Percentiles rank a stretch among this genome's conserved stretches.
Conservation (phyloP, 768 basidiomycete genomes). For the Neoboletus brunneissimus region DNA sequence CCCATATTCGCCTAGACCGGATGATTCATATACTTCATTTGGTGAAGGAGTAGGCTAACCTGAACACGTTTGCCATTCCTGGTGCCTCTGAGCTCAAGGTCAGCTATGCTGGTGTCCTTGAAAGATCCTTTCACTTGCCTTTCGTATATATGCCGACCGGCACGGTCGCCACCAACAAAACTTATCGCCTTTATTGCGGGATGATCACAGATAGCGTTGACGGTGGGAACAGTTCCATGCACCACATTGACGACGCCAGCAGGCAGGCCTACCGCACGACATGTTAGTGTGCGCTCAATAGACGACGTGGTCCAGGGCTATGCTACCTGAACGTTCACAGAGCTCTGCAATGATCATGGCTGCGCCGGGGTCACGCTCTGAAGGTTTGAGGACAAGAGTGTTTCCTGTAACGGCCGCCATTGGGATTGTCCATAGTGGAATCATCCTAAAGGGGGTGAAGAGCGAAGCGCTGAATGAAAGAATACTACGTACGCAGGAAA, state of each 20-base stretch:
- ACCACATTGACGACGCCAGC: slow-evolving; percentile 88
- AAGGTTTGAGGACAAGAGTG: slow-evolving; percentile 91
- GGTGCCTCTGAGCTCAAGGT: slow-evolving; percentile 55
- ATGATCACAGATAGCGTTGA: slow-evolving; percentile 93
- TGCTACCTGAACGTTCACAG: slow-evolving; percentile 73
- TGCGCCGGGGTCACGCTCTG: slow-evolving; percentile 95
- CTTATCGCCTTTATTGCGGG: slow-evolving; percentile 91
- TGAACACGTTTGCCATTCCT: slow-evolving; percentile 87
- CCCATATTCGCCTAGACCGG: slow-evolving; percentile 67
- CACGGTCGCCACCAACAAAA: slow-evolving; percentile 92
- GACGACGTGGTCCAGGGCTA: neutral
- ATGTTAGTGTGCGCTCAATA: neutral
- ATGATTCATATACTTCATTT: neutral
- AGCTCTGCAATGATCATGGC: slow-evolving; percentile 98
- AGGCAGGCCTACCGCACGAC: slow-evolving; percentile 55
- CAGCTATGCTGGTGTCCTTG: neutral
- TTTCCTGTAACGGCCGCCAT: slow-evolving; percentile 90
- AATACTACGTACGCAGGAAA: slow-evolving; percentile 69
- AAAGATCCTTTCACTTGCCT: slow-evolving; percentile 41
- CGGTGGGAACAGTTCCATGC: slow-evolving; percentile 85
- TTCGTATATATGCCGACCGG: slow-evolving; percentile 92
- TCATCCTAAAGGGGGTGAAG: slow-evolving; percentile 59
- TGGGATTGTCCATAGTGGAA: slow-evolving; percentile 94
- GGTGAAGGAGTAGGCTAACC: slow-evolving; percentile 35
- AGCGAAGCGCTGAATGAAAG: neutral